phyloP scores from a whole-genome alignment of 345 rosid species.

The Salix viminalis region DNA sequence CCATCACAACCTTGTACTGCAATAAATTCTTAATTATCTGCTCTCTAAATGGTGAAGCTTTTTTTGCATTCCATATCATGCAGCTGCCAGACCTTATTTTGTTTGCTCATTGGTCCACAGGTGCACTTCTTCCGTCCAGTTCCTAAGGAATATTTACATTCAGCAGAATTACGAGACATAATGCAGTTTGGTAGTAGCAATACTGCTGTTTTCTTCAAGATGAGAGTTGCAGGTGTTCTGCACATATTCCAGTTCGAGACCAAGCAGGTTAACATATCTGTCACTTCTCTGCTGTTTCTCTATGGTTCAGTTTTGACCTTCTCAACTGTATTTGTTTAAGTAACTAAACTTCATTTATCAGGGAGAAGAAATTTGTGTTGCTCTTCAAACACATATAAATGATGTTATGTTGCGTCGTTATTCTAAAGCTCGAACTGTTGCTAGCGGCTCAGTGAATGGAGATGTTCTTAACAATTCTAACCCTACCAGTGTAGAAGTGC shows the following conservation, averaged over 20 bases:
- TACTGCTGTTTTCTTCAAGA: slow-evolving; percentile 93
- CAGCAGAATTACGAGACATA: slow-evolving; percentile 92
- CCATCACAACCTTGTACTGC: not conserved
- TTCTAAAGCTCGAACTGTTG: slow-evolving; percentile 78
- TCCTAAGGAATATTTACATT: slow-evolving; percentile 93
- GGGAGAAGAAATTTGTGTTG: slow-evolving; percentile 99
- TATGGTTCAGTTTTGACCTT: not conserved
- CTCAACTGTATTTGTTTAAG: not conserved
- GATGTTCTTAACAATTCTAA: slow-evolving; percentile 58
- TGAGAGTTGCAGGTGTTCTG: slow-evolving; percentile 99
- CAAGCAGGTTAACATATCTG: slow-evolving; percentile 60
- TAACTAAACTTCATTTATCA: slow-evolving; percentile 17
- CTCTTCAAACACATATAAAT: slow-evolving; percentile 96
- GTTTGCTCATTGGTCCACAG: slow-evolving; percentile 31
- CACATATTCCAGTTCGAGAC: slow-evolving; percentile 97
- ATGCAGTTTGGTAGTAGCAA: slow-evolving; percentile 99
- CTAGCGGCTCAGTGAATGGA: slow-evolving; percentile 60
- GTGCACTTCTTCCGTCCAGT: slow-evolving; percentile 97
- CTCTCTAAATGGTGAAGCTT: not conserved
- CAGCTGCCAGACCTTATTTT: slow-evolving; percentile 8
- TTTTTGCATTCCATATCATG: not conserved
- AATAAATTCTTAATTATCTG: not conserved
- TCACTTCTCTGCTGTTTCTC: not conserved
- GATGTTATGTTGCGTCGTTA: slow-evolving; percentile 98
- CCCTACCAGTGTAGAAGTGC: slow-evolving; percentile 51